Conservation (phyloP, 2,329 filamentous ascomycete genomes). For the Paraphoma chrysanthemicola region DNA sequence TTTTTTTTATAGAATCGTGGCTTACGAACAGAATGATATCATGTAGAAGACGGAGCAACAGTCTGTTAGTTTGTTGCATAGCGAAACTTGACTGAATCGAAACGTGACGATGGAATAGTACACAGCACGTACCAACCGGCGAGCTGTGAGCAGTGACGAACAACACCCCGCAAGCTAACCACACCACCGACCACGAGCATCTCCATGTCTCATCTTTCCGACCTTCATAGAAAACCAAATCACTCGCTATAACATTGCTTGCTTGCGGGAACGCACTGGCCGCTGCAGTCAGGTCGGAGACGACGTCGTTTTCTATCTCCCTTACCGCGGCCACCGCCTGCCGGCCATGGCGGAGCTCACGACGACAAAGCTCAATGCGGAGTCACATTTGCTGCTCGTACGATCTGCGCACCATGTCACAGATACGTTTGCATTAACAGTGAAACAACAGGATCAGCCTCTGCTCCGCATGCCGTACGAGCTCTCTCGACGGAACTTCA, state of each 20-base stretch:
- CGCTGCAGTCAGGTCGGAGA: no score
- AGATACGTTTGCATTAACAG: not conserved
- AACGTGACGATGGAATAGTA: not conserved
- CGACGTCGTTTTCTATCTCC: no score
- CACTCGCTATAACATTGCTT: not conserved
- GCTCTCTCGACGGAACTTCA: constrained; percentile 92
- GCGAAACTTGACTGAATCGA: no score
- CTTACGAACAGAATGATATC: constrained; percentile 45
- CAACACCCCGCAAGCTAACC: constrained; percentile 26
- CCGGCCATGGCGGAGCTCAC: constrained; percentile 54
- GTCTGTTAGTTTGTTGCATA: not conserved
- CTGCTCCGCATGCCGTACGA: constrained; percentile 92
- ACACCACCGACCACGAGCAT: constrained; percentile 8
- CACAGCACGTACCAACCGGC: constrained; percentile 20
- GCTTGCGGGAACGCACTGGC: no score
- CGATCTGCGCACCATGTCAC: constrained; percentile 20
- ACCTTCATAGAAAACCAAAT: not conserved
- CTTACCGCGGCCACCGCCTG: not conserved
- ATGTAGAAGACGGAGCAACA: constrained; percentile 22
- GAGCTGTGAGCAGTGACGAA: constrained; percentile 29
- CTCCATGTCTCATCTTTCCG: not conserved
- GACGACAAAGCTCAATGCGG: constrained; percentile 74
- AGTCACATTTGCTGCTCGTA: constrained; percentile 78
- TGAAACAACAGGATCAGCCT: constrained; percentile 78
- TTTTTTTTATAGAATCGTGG: constrained; percentile 39